Evolutionary conservation across 768 basidiomycete genomes (phyloP).

Genomic region (Bullera alba): DNA sequence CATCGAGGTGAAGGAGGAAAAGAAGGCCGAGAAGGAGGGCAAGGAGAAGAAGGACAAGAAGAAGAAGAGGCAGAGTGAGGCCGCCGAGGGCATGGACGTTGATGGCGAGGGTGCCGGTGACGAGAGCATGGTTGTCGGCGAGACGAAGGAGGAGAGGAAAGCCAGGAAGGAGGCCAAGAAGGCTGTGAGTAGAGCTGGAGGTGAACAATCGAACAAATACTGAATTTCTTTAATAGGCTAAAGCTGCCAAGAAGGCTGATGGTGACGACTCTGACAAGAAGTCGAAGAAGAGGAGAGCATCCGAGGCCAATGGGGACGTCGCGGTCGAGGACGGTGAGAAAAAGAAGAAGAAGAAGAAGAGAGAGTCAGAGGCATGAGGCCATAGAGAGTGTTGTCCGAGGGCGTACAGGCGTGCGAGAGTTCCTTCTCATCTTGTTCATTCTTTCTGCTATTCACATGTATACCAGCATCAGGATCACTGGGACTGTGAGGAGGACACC

Average conservation of each 20-base stretch:
- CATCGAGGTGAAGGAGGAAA: slow-evolving; percentile 79
- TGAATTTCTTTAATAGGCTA: slow-evolving; percentile 23
- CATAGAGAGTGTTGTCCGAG: too few relatives aligned
- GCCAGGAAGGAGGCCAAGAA: slow-evolving; percentile 77
- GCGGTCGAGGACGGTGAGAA: slow-evolving; percentile 26
- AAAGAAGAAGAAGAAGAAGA: slow-evolving; percentile 47
- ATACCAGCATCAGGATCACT: too few relatives aligned
- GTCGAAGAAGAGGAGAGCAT: slow-evolving; percentile 46
- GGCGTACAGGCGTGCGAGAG: too few relatives aligned
- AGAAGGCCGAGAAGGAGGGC: slow-evolving; percentile 73
- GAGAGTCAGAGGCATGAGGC: too few relatives aligned
- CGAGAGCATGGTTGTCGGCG: slow-evolving; percentile 49
- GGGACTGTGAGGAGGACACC: too few relatives aligned
- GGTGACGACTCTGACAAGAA: slow-evolving; percentile 35
- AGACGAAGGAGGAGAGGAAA: slow-evolving; percentile 60
- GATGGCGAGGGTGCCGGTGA: slow-evolving; percentile 48
- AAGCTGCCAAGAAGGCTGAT: neutral
- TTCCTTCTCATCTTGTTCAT: too few relatives aligned
- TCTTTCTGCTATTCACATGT: too few relatives aligned
- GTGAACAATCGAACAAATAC: neutral
- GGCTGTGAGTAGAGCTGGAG: slow-evolving; percentile 45
- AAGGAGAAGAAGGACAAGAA: slow-evolving; percentile 56
- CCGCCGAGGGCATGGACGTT: slow-evolving; percentile 28
- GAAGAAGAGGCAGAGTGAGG: slow-evolving; percentile 52
- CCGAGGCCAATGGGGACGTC: slow-evolving; percentile 29